Evolutionary conservation across 2,329 filamentous ascomycete species (phyloP).

Genomic region (Scytalidium sp.): DNA sequence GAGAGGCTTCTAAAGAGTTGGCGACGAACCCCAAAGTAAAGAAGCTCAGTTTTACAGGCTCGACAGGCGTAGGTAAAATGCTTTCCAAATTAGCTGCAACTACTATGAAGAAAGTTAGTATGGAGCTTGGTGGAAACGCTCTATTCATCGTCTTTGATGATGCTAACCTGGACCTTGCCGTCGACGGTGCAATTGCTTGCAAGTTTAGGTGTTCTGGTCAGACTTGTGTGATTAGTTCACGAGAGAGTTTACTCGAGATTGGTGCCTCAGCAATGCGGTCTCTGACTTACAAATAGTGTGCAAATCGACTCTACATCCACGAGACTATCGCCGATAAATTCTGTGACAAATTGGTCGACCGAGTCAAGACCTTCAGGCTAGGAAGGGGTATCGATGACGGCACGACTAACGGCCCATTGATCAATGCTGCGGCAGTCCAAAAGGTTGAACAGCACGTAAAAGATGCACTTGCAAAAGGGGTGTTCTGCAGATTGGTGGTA

Average conservation of each 20-base stretch:
- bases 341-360: conserved; percentile 61
- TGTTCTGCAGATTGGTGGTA: conserved; percentile 67
- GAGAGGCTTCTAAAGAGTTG: conserved; percentile 2
- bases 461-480: conserved; percentile 76
- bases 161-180: conserved; percentile 79
- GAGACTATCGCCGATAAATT: conserved; percentile 73
- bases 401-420: conserved; percentile 74
- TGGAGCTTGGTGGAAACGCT: conserved; percentile 39
- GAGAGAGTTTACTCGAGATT: background rate
- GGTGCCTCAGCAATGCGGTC: background rate
- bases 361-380: conserved; percentile 69
- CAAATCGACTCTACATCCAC: conserved; percentile 78
- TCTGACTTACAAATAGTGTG: conserved; percentile 34
- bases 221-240: conserved; percentile 71
- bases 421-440: conserved; percentile 73
- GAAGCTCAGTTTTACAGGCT: conserved; percentile 32
- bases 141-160: conserved; percentile 84
- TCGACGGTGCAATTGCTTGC: conserved; percentile 73
- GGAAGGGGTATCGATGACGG: conserved; percentile 67
- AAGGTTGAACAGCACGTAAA: conserved; percentile 77
- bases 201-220: conserved; percentile 94
- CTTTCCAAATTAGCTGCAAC: conserved; percentile 33
- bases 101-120: conserved; percentile 36
- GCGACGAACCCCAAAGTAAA: conserved; percentile 5
- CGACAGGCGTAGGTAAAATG: conserved; percentile 32